Evolutionary conservation across 192 early-diverging fungal genomes (phyloP).

Genomic region (Backusella tarrabulga): DNA sequence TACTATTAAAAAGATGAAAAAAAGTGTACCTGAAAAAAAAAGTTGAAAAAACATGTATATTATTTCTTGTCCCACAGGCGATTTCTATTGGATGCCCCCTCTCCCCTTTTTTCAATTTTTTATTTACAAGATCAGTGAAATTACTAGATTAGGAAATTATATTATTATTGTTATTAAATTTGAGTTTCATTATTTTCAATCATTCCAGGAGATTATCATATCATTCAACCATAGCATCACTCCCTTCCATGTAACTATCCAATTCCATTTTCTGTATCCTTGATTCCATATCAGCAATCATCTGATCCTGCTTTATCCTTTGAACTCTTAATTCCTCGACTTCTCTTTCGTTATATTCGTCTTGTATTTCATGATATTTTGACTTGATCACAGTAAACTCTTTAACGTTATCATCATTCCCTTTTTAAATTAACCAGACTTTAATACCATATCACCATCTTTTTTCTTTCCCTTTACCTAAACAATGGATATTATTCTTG

Average conservation of each 20-base stretch:
- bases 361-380: background rate
- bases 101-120: background rate
- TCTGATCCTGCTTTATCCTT: background rate
- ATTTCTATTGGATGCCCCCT: background rate
- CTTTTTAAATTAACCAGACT: background rate
- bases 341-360: background rate
- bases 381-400: background rate
- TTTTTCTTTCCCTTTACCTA: background rate
- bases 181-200: background rate
- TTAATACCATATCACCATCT: background rate
- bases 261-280: background rate
- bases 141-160: background rate
- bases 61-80: background rate
- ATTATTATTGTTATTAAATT: background rate
- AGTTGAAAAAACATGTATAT: background rate
- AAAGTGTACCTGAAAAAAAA: background rate
- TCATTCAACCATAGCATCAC: background rate
- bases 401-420: background rate
- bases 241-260: background rate
- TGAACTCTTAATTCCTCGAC: conserved; percentile 1
- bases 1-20: background rate
- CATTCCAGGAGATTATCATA: background rate
- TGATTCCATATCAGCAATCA: background rate
- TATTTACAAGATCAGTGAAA: background rate
- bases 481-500: background rate